Evolutionary conservation across 2,329 filamentous ascomycete species (phyloP).

Genomic region (Pseudocercospora crystallina): DNA sequence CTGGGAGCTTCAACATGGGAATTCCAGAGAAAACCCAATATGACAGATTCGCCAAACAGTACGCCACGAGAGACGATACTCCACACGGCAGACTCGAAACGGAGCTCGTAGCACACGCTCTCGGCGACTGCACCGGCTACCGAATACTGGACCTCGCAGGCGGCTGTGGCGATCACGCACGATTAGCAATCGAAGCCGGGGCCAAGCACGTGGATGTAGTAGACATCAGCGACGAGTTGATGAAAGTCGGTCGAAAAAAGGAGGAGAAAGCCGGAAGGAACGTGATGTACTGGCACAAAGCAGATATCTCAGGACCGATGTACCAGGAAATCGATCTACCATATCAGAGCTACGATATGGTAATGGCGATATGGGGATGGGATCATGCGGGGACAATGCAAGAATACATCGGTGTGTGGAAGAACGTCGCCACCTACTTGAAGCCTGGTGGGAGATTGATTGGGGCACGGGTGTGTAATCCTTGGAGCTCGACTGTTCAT

Average conservation of each 20-base stretch:
- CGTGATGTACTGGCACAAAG: constrained; percentile 16
- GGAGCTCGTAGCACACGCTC: constrained; percentile 11
- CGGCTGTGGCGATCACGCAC: constrained; percentile 19
- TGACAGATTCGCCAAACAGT: constrained; percentile 11
- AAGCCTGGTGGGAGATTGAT: constrained; percentile 19
- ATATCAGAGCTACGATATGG: constrained; percentile 18
- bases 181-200: constrained; percentile 15
- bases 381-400: constrained; percentile 15
- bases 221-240: constrained; percentile 15
- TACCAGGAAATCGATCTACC: constrained; percentile 9
- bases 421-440: constrained; percentile 14
- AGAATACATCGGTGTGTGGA: constrained; percentile 16
- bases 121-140: constrained; percentile 16
- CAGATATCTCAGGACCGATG: constrained; percentile 14
- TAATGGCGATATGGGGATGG: constrained; percentile 21
- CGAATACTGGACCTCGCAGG: constrained; percentile 20
- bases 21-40: constrained; percentile 8
- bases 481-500: neutral
- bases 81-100: constrained; percentile 15
- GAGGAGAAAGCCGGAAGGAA: constrained; percentile 10
- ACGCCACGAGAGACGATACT: constrained; percentile 5
- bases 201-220: constrained; percentile 17
- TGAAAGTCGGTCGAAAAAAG: constrained; percentile 14
- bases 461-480: constrained; percentile 9
- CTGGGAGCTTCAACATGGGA: too few relatives aligned